Evolutionary conservation across 352 stramenopile genomes (phyloP).

Genomic region (Pythium sukuiense): DNA sequence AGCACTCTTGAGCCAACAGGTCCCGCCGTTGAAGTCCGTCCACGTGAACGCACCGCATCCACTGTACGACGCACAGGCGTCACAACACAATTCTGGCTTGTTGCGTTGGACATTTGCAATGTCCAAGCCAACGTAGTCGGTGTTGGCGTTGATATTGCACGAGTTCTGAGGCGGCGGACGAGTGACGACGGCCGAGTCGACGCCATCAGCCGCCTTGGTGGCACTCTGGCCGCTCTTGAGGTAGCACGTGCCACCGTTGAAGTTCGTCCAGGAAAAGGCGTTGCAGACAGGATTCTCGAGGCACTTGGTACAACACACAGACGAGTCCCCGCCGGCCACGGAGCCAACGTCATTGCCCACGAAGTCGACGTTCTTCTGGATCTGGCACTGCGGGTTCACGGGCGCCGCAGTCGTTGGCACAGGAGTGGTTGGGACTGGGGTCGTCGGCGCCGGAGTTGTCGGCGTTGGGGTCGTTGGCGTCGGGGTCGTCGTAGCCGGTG

Average conservation of each 20-base stretch:
- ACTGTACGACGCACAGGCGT: slow-evolving; percentile 1
- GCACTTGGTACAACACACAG: slow-evolving; percentile 27
- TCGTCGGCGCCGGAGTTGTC: neutral
- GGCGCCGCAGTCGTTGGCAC: slow-evolving; percentile 2
- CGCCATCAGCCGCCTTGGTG: neutral
- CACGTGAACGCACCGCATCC: slow-evolving; percentile 27
- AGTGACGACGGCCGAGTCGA: slow-evolving; percentile 11
- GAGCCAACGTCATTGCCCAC: slow-evolving; percentile 31
- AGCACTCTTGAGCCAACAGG: slow-evolving; percentile 27
- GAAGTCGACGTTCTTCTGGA: slow-evolving; percentile 45
- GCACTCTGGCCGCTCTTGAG: slow-evolving; percentile 36
- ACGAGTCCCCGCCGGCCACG: neutral
- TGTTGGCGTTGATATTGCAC: slow-evolving; percentile 13
- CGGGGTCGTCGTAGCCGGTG: slow-evolving; percentile 38
- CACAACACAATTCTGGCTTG: slow-evolving; percentile 16
- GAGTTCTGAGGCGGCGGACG: slow-evolving; percentile 11
- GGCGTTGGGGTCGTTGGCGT: slow-evolving; percentile 19
- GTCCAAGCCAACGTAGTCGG: slow-evolving; percentile 33
- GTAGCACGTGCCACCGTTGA: slow-evolving; percentile 55
- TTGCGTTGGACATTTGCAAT: slow-evolving; percentile 20
- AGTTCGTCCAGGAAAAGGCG: slow-evolving; percentile 42
- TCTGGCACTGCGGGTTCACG: slow-evolving; percentile 31
- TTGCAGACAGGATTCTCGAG: slow-evolving; percentile 11
- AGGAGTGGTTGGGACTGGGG: neutral
- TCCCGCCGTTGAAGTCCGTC: slow-evolving; percentile 19